phyloP scores from a whole-genome alignment of 2,329 filamentous ascomycete genomes.

The Bipolaris victoriae region DNA sequence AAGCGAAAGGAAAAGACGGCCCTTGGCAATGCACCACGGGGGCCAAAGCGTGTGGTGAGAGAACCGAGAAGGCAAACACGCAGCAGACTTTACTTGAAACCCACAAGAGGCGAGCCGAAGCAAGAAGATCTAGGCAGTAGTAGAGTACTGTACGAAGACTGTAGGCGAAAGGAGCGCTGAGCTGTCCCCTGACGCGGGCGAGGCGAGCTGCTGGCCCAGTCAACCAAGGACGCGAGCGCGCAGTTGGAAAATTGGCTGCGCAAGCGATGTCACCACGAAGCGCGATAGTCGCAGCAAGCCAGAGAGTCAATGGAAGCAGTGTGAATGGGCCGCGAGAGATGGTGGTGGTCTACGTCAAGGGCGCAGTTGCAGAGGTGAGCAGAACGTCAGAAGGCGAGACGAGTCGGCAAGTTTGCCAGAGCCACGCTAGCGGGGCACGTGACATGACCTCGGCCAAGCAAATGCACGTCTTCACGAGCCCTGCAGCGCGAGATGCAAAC shows the following conservation, averaged over 20 bases:
- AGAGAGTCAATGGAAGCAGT: conserved; percentile 29
- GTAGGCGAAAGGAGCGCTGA: conserved; percentile 31
- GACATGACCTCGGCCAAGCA: conserved; percentile 8
- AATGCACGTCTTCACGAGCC: background rate
- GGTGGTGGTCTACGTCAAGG: conserved; percentile 29
- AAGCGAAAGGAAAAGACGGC: conserved; percentile 24
- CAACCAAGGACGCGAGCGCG: conserved; percentile 35
- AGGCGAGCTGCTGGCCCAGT: conserved; percentile 26
- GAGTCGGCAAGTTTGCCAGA: conserved; percentile 23
- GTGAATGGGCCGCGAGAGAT: conserved; percentile 21
- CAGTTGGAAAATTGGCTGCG: conserved; percentile 28
- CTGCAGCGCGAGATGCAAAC: background rate
- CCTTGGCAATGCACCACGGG: conserved; percentile 14
- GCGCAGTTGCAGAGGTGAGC: conserved; percentile 27
- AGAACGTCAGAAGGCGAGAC: conserved; percentile 18
- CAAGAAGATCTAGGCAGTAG: conserved; percentile 34
- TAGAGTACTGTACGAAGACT: conserved; percentile 19
- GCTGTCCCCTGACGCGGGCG: conserved; percentile 32
- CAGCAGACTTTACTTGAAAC: conserved; percentile 32
- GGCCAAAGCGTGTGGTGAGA: conserved; percentile 21
- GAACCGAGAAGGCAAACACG: conserved; percentile 34
- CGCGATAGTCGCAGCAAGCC: conserved; percentile 28
- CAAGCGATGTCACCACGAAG: conserved; percentile 26
- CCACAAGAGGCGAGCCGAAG: conserved; percentile 31
- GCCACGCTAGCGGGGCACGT: conserved; percentile 23